Evolutionary conservation across 1,284 basidiomycete species (phyloP), one percentile per base, ranked within the genome.

Genomic region (Veloboletus limbatus): DNA sequence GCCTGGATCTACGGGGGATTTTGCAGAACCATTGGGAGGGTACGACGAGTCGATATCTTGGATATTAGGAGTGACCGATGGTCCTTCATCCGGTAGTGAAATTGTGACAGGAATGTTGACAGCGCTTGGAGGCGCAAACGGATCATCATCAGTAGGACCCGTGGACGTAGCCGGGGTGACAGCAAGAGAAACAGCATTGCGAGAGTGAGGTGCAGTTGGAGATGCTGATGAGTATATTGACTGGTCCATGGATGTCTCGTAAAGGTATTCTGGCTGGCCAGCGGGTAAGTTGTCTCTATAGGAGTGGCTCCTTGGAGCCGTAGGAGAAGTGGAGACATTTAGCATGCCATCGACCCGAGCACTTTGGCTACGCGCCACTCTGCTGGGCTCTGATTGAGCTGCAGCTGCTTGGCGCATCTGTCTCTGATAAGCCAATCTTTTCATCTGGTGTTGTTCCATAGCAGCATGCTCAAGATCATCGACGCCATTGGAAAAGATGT

Each of bases 401-500:
- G 72, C 66, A n/a, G 68, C 62, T 16, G 72, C 68, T 51, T 70
- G 74, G 47, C 71, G 72, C 79, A 87, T 85, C 66, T 88, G 85
- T 43, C 77, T 76, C 70, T 90, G 87, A 57, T 92, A 92, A 14
- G 82, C 82, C 20, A 86, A 71, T 24, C 88, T 77, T 70, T 94
- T 94, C 69, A 81, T 76, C 54, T 87, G 82, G 68, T 94, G 90
- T 60, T 89, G 83, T 47, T 92, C 89, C 69, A 92, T 81, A 11
- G 92, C 91, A 30, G 81, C 72, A 8, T 70, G 70, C 69, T 97
- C 93, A 28, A 94, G 75, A 44, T 95, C 88, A 1, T 83, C 82
- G 17, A 95, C 85, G 10, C 71, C 74, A 53, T 78, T 82, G 22
- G 78, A 74, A 68, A 97, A 96, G 11, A 78, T 64, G 34, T 76